Percentiles rank a stretch among this genome's conserved stretches.
Evolutionary conservation across 495 filamentous ascomycete genomes (phyloP).

Genomic region (Aspergillus baeticus): DNA sequence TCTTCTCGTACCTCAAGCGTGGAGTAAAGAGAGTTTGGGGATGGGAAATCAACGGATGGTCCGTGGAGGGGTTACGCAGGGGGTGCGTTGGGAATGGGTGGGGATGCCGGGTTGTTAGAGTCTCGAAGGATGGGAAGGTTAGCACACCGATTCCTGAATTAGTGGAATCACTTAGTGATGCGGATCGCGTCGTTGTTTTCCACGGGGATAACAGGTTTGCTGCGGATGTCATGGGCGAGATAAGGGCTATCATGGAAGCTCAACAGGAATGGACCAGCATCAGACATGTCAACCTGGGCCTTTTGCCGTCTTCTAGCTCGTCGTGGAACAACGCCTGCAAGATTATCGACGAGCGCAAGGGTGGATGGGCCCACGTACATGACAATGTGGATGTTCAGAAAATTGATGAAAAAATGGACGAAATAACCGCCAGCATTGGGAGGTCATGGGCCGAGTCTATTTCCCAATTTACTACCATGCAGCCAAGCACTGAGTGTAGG

Average conservation of each 20-base stretch:
- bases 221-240: slow-evolving; percentile 37
- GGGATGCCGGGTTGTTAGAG: slow-evolving; percentile 49
- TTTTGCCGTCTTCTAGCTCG: slow-evolving; percentile 65
- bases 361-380: slow-evolving; percentile 80
- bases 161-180: slow-evolving; percentile 27
- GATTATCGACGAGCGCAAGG: slow-evolving; percentile 47
- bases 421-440: slow-evolving; percentile 23
- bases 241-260: slow-evolving; percentile 23
- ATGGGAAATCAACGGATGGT: slow-evolving; percentile 91
- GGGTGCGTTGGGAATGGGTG: slow-evolving; percentile 71
- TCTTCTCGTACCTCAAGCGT: slow-evolving; percentile 72
- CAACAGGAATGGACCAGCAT: slow-evolving; percentile 34
- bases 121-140: slow-evolving; percentile 26
- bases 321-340: slow-evolving; percentile 68
- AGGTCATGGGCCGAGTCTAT: slow-evolving; percentile 12
- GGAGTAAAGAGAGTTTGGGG: slow-evolving; percentile 70
- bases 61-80: slow-evolving; percentile 72
- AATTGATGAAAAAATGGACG: slow-evolving; percentile 52
- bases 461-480: neutral
- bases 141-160: slow-evolving; percentile 27
- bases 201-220: slow-evolving; percentile 66
- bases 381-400: slow-evolving; percentile 73
- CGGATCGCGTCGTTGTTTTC: slow-evolving; percentile 60
- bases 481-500: slow-evolving; percentile 45
- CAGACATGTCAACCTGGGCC: slow-evolving; percentile 77